Conservation (phyloP, 768 basidiomycete species). For the Panus rudis region DNA sequence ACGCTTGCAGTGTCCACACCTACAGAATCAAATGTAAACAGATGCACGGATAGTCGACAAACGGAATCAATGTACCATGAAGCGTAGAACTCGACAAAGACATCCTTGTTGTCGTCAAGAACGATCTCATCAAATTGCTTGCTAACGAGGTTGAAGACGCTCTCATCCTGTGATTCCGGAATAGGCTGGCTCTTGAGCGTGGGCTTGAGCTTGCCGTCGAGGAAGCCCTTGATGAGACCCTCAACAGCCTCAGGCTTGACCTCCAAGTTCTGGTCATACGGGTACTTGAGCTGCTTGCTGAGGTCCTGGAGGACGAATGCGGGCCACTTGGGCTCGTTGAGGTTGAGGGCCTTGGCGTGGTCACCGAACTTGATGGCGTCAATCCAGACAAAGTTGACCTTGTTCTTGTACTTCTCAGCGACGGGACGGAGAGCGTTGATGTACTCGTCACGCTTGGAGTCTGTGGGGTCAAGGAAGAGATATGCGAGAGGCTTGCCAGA, state of each 20-base stretch:
- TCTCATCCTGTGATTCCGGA: constrained; percentile 77
- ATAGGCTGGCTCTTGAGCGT: constrained; percentile 86
- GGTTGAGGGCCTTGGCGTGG: constrained; percentile 91
- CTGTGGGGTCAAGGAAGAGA: constrained; percentile 82
- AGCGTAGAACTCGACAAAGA: constrained; percentile 96
- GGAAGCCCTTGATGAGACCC: constrained; percentile 55
- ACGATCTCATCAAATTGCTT: constrained; percentile 86
- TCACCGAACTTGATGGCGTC: constrained; percentile 93
- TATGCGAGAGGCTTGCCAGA: constrained; percentile 89
- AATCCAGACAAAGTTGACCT: constrained; percentile 97
- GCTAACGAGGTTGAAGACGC: constrained; percentile 77
- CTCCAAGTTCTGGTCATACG: constrained; percentile 62
- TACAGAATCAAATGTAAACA: constrained; percentile 18
- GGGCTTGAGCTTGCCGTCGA: constrained; percentile 69
- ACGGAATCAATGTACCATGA: constrained; percentile 62
- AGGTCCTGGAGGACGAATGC: constrained; percentile 90
- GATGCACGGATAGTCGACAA: not conserved
- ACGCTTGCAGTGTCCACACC: constrained; percentile 96
- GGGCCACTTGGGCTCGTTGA: constrained; percentile 83
- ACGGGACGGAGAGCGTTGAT: constrained; percentile 68
- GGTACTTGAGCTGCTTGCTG: constrained; percentile 80
- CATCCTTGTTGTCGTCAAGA: constrained; percentile 83
- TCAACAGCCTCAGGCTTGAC: constrained; percentile 51
- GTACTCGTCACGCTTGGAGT: constrained; percentile 53
- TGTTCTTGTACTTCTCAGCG: constrained; percentile 74